Conservation (phyloP, 495 filamentous ascomycete genomes). For the Neurospora tetrasperma region DNA sequence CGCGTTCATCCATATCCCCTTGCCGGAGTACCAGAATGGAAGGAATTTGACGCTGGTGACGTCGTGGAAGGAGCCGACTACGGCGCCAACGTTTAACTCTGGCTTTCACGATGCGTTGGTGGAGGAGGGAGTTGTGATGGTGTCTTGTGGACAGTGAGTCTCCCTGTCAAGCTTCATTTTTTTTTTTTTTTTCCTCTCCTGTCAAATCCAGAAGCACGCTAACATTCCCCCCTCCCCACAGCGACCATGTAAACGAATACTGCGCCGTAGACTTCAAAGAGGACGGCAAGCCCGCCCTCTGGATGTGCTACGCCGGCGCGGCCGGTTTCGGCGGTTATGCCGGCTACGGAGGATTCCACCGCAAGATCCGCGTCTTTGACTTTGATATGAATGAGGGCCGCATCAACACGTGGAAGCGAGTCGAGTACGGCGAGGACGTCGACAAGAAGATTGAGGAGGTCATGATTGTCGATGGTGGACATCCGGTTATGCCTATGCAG, state of each 20-base stretch:
- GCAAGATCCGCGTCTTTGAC: conserved; percentile 80
- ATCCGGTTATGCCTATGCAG: conserved; percentile 35
- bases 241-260: conserved; percentile 94
- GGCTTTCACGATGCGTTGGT: conserved; percentile 80
- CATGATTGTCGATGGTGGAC: conserved; percentile 77
- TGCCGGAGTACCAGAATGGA: conserved; percentile 67
- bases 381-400: conserved; percentile 81
- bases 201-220: background rate
- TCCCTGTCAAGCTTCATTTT: too few relatives aligned
- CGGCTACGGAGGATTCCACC: conserved; percentile 74
- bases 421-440: conserved; percentile 69
- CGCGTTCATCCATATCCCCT: conserved; percentile 94
- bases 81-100: conserved; percentile 80
- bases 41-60: conserved; percentile 43
- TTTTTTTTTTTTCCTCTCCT: too few relatives aligned
- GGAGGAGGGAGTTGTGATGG: conserved; percentile 71
- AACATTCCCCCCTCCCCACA: conserved; percentile 15
- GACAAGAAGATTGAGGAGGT: conserved; percentile 67
- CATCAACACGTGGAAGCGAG: conserved; percentile 83
- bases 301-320: conserved; percentile 97
- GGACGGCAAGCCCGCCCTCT: conserved; percentile 58
- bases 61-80: conserved; percentile 62
- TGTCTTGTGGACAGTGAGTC: conserved; percentile 79
- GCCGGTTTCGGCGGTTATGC: conserved; percentile 89
- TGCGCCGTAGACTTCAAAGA: conserved; percentile 58